These are phyloP conservation scores for Aphanomyces euteiches DNA, from an alignment of 352 stramenopile species.

Conservation along the genomic window DNA sequence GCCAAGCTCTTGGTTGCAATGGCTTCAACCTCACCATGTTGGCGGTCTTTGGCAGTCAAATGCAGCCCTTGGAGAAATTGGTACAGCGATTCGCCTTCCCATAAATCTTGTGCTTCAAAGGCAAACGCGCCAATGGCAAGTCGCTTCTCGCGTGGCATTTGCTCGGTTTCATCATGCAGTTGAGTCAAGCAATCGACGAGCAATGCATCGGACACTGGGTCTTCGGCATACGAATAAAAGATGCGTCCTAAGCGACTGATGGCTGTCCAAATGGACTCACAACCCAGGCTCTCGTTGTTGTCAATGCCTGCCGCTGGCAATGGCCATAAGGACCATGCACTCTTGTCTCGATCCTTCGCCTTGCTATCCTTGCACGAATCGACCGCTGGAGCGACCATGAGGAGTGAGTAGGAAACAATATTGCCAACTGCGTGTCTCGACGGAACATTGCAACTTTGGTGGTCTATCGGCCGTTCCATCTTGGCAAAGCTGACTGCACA, in stretches of 20 bases:
- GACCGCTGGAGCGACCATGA: too few species aligned
- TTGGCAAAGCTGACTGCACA: too few species aligned
- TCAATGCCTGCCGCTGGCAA: too few species aligned
- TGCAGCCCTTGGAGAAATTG: neutral
- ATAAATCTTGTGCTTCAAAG: neutral
- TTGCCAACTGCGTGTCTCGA: too few species aligned
- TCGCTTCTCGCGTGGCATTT: neutral
- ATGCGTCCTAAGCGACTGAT: slow-evolving; percentile 4
- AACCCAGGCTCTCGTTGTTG: neutral
- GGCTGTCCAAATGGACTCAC: neutral
- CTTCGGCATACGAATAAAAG: neutral
- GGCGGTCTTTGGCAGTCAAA: neutral
- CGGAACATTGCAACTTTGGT: too few species aligned
- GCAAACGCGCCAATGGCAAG: neutral
- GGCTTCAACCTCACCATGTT: neutral
- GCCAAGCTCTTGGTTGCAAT: neutral
- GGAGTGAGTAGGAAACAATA: too few species aligned
- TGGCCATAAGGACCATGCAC: too few species aligned
- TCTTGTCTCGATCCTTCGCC: too few species aligned
- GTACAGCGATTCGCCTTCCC: slow-evolving; percentile 8
- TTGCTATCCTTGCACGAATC: too few species aligned
- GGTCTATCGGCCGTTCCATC: too few species aligned
- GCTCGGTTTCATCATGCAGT: neutral
- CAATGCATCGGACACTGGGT: neutral
- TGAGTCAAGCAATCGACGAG: neutral